Percentiles rank a stretch among this genome's conserved stretches.
These are phyloP conservation scores for Platanus orientalis DNA, from an alignment of 164 flowering plant species.

Conservation along the genomic window DNA sequence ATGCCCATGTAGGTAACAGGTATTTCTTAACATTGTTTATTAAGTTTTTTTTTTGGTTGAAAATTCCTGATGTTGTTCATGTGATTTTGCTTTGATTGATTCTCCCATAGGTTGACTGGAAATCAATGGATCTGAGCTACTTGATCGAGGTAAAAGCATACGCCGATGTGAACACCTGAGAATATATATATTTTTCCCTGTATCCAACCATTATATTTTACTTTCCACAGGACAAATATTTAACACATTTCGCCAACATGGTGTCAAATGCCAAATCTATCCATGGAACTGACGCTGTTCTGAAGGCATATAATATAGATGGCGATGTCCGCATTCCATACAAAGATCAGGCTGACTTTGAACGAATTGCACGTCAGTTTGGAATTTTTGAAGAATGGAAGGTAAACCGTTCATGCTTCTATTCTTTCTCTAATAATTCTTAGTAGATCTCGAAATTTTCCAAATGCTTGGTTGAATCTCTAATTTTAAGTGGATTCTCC, in stretches of 20 bases:
- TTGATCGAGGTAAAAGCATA: constrained; percentile 58
- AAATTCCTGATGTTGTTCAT: background rate
- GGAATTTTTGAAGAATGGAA: constrained; percentile 98
- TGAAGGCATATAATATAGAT: constrained; percentile 64
- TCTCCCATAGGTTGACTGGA: constrained; percentile 76
- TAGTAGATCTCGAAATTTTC: background rate
- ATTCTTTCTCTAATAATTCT: background rate
- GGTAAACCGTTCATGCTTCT: constrained; percentile 34
- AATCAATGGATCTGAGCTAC: constrained; percentile 83
- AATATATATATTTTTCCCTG: no score
- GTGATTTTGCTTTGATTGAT: constrained; percentile 2
- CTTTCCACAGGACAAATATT: constrained; percentile 57
- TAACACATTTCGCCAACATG: constrained; percentile 54
- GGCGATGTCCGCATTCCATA: constrained; percentile 85
- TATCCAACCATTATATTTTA: constrained; percentile 8
- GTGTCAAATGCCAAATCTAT: constrained; percentile 70
- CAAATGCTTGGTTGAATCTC: background rate
- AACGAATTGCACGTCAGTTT: constrained; percentile 70
- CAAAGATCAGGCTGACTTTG: constrained; percentile 63
- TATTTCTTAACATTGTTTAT: background rate
- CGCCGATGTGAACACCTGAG: background rate
- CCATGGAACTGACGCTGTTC: constrained; percentile 57
- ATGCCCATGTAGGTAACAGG: constrained; percentile 51
- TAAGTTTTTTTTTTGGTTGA: constrained; percentile 1
- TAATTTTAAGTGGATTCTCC: no score